Percentiles rank a stretch among this genome's conserved stretches.
Evolutionary conservation across 306 rosid genomes (phyloP).

Genomic region (Castanea sativa): DNA sequence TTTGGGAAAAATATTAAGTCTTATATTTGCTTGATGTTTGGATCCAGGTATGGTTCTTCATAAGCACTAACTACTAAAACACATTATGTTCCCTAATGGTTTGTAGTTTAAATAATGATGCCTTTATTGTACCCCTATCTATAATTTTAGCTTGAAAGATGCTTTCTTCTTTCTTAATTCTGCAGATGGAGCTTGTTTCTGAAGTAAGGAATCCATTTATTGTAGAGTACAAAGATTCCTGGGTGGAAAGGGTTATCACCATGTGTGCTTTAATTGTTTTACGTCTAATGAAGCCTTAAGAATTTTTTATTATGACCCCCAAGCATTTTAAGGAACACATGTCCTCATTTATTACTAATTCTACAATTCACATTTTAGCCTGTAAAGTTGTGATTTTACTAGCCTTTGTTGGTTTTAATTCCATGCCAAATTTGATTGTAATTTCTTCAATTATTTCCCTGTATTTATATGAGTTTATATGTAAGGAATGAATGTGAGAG

Average conservation of each 20-base stretch:
- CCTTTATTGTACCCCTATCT: background rate
- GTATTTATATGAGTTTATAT: too few relatives aligned
- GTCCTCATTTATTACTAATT: background rate
- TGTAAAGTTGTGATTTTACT: too few relatives aligned
- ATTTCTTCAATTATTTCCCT: too few relatives aligned
- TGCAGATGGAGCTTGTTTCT: conserved; percentile 63
- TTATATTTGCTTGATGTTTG: background rate
- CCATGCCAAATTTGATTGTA: too few relatives aligned
- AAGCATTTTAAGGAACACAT: background rate
- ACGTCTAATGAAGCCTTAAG: background rate
- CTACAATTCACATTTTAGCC: conserved; percentile 6
- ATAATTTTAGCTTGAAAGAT: background rate
- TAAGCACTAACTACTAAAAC: background rate
- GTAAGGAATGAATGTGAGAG: too few relatives aligned
- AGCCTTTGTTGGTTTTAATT: too few relatives aligned
- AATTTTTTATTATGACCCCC: background rate
- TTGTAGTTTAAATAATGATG: background rate
- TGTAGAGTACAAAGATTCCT: conserved; percentile 60
- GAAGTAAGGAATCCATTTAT: conserved; percentile 59
- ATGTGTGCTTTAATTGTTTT: background rate
- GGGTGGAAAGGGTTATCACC: conserved; percentile 53
- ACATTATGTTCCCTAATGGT: background rate
- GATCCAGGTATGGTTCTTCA: background rate
- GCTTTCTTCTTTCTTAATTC: conserved; percentile 7
- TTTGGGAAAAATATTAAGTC: background rate